These are phyloP conservation scores for Silene coronaria DNA, from an alignment of 179 eudicot species.

Conservation along the genomic window DNA sequence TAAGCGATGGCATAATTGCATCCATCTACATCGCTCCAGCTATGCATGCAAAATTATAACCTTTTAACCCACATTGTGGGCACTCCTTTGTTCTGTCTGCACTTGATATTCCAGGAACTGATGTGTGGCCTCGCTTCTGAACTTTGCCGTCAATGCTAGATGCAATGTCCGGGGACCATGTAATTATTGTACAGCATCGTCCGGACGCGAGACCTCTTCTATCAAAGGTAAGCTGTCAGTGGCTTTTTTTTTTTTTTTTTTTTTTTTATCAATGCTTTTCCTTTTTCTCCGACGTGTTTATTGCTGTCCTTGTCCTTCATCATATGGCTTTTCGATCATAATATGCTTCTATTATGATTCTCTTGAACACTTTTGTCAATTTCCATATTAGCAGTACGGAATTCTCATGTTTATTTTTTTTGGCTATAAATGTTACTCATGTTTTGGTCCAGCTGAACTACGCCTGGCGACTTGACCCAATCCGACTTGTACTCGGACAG, in stretches of 20 bases:
- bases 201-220: slow-evolving; percentile 5
- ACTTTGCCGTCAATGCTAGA: slow-evolving; percentile 30
- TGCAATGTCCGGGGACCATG: slow-evolving; percentile 19
- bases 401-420: too few species aligned
- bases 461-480: too few species aligned
- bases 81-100: slow-evolving; percentile 21
- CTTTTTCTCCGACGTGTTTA: background rate
- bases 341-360: background rate
- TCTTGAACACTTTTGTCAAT: background rate
- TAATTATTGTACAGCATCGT: slow-evolving; percentile 7
- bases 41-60: slow-evolving; percentile 17
- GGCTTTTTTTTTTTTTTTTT: slow-evolving; percentile 15
- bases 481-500: too few species aligned
- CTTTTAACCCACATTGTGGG: slow-evolving; percentile 27
- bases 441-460: too few species aligned
- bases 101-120: slow-evolving; percentile 8
- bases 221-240: slow-evolving; percentile 30
- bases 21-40: slow-evolving; percentile 26
- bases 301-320: slow-evolving; percentile 14
- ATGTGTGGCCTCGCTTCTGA: slow-evolving; percentile 21
- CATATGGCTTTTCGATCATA: background rate
- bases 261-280: slow-evolving; percentile 15
- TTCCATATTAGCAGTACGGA: too few species aligned
- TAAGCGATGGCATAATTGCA: slow-evolving; percentile 8
- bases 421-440: too few species aligned